These are phyloP conservation scores for Hemerocallis citrina DNA, from an alignment of 106 monocot genomes.

Conservation along the genomic window DNA sequence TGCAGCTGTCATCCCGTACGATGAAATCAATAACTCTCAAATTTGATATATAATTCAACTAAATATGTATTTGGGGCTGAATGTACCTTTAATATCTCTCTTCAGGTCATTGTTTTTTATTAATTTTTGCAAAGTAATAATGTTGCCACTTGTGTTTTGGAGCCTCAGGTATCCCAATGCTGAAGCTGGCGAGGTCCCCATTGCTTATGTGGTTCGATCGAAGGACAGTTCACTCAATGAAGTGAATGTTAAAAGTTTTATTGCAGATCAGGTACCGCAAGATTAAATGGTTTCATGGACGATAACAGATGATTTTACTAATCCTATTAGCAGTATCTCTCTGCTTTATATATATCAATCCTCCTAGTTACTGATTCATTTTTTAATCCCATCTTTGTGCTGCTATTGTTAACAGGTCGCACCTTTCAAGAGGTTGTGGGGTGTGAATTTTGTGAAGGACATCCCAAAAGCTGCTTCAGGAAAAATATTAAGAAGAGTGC, in stretches of 20 bases:
- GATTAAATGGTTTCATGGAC: too few species aligned
- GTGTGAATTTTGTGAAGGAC: too few species aligned
- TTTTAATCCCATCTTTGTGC: too few species aligned
- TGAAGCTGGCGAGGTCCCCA: slow-evolving; percentile 65
- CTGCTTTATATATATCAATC: too few species aligned
- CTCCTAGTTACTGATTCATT: too few species aligned
- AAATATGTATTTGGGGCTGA: background rate
- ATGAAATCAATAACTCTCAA: background rate
- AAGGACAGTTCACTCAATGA: slow-evolving; percentile 51
- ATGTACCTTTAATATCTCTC: background rate
- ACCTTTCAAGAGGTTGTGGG: too few species aligned
- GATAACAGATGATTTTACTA: too few species aligned
- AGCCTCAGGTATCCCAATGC: slow-evolving; percentile 25
- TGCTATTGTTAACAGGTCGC: too few species aligned
- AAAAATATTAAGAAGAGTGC: too few species aligned
- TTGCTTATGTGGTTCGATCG: slow-evolving; percentile 71
- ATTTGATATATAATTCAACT: background rate
- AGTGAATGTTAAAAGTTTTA: slow-evolving; percentile 61
- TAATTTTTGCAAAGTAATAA: background rate
- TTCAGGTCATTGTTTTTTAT: background rate
- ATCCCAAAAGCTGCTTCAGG: too few species aligned
- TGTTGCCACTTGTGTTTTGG: background rate
- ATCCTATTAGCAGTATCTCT: too few species aligned
- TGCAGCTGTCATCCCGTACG: slow-evolving; percentile 82
- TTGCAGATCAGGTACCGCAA: slow-evolving; percentile 63